Conservation (phyloP, 2,329 filamentous ascomycete genomes). For the Fusarium sp. region DNA sequence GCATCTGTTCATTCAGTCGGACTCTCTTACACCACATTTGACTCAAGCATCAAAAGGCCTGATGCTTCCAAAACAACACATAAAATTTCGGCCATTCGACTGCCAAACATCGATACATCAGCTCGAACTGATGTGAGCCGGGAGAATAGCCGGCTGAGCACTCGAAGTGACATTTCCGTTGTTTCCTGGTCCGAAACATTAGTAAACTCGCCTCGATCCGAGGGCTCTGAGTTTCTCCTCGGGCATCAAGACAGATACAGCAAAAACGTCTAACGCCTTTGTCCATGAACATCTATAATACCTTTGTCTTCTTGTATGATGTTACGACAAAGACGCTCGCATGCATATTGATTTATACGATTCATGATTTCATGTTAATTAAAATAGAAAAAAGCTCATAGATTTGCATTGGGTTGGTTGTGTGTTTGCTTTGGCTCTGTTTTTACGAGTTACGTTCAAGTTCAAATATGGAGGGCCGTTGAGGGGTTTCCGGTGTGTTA, state of each 20-base stretch:
- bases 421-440: neutral
- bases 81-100: conserved; percentile 2
- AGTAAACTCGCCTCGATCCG: conserved; percentile 4
- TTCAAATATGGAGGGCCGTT: neutral
- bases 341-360: conserved; percentile 9
- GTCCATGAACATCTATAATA: conserved; percentile 8
- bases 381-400: conserved; percentile 29
- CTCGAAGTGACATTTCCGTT: conserved; percentile 35
- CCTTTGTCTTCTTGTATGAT: conserved; percentile 17
- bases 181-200: conserved; percentile 33
- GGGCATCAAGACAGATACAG: conserved; percentile 30
- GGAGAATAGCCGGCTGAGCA: conserved; percentile 13
- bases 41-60: conserved; percentile 3
- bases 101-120: conserved; percentile 36
- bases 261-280: conserved; percentile 15
- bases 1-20: conserved; percentile 38
- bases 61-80: conserved; percentile 1
- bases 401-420: conserved; percentile 3
- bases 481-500: neutral
- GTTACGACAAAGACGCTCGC: conserved; percentile 20
- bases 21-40: conserved; percentile 36
- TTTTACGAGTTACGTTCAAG: neutral
- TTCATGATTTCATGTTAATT: conserved; percentile 18
- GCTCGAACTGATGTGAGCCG: conserved; percentile 9
- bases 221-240: conserved; percentile 27